phyloP scores from a whole-genome alignment of 805 yeast genomes.

The Candida hungchunana region DNA sequence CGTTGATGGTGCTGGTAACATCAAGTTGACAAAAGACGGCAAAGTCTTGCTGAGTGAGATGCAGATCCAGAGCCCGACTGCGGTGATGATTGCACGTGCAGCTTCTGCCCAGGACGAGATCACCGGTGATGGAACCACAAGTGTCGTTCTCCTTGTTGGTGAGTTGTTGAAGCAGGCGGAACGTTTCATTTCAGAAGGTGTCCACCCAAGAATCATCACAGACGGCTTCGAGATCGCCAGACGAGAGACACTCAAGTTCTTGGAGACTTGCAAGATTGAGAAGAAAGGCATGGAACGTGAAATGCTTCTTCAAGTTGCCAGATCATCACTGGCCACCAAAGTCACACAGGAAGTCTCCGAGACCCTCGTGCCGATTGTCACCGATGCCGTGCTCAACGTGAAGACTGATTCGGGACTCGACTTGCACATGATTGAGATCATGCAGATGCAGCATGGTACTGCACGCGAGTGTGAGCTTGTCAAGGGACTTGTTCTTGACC shows the following conservation, averaged over 20 bases:
- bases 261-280: conserved; percentile 59
- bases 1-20: conserved; percentile 94
- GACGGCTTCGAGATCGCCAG: conserved; percentile 95
- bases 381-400: conserved; percentile 90
- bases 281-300: conserved; percentile 68
- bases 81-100: conserved; percentile 90
- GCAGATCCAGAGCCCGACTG: conserved; percentile 94
- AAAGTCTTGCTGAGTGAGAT: conserved; percentile 89
- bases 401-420: conserved; percentile 59
- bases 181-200: conserved; percentile 85
- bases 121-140: conserved; percentile 98
- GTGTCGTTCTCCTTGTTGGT: conserved; percentile 91
- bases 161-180: conserved; percentile 93
- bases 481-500: conserved; percentile 90
- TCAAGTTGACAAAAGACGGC: conserved; percentile 96
- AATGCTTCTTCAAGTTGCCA: conserved; percentile 84
- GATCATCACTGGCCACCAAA: conserved; percentile 84
- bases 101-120: conserved; percentile 99
- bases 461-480: conserved; percentile 80
- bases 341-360: conserved; percentile 73
- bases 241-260: conserved; percentile 61
- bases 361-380: conserved; percentile 86
- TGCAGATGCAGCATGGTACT: conserved; percentile 94
- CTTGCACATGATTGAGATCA: conserved; percentile 95
- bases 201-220: conserved; percentile 90